Evolutionary conservation across 805 yeast species (phyloP), one percentile per base, ranked within the genome.

Genomic region (Kuraishia floccosa): DNA sequence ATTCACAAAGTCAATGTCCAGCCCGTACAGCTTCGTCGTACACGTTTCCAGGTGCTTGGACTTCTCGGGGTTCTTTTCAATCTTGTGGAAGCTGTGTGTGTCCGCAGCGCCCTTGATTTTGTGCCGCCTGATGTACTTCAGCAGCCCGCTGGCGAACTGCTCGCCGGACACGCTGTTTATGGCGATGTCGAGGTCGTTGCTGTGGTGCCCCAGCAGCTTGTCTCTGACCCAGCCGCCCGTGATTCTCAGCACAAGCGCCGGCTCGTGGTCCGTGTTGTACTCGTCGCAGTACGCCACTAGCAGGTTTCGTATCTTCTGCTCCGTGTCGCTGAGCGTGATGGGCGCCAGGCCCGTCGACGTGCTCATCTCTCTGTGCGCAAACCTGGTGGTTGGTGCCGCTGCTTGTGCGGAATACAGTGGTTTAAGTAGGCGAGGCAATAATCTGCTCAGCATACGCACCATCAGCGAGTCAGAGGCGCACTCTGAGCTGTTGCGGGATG

Each of bases 1-100:
- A 52, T 89, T 89, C 30, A 93, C 98, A 50, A 91, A 85, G 56
- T 91, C 99, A 32, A 91, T 72, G 44, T 85, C 95, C n/a, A 79
- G 50, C 1, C 77, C 93, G 46, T 68, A 83, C 8, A 91, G 54
- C 44, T 76, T 81, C 1, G 96, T 86, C 3, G 96, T 91, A 25
- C 96, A 93, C 1, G 99, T 93, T 45, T 91, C 99, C 42, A 91
- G 59, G 58, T 91, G 99, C 56, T 91, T 93, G 2, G 94, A 81
- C 52, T 87, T 89, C 39, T 83, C 96, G 1, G 98, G 98, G 52
- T 93, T 91, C 50, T 77, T 76, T 37, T 82, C 86, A 38, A 91
- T 86, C 35, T 78, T 82, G 49, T 87, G 94, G 21, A 84, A 65
- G 6, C 72, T 58, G 7, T 58, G 33, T 13, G 19, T 7, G 32